Evolutionary conservation across 164 flowering plant genomes (phyloP).

Genomic region (Tetracentron sinense): DNA sequence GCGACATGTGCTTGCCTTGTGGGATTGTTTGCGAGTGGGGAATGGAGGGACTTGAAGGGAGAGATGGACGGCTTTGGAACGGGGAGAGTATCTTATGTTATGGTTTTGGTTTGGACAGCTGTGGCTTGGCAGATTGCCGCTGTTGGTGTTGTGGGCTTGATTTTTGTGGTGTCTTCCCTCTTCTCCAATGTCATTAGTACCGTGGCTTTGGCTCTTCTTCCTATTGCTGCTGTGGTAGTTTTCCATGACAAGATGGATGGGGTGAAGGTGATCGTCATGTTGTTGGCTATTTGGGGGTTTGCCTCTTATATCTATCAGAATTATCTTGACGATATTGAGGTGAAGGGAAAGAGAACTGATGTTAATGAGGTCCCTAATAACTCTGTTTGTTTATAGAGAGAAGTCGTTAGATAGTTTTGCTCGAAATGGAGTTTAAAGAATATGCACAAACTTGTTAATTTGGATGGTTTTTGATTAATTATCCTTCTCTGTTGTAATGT

Average conservation of each 20-base stretch:
- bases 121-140: constrained; percentile 30
- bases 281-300: constrained; percentile 38
- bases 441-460: no score
- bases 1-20: constrained; percentile 26
- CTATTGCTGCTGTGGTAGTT: constrained; percentile 32
- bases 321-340: constrained; percentile 26
- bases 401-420: no score
- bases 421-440: no score
- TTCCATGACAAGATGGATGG: constrained; percentile 36
- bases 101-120: constrained; percentile 31
- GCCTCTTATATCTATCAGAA: constrained; percentile 31
- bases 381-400: not conserved
- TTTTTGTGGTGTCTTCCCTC: constrained; percentile 34
- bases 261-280: constrained; percentile 32
- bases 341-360: constrained; percentile 6
- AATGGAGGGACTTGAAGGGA: constrained; percentile 28
- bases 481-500: no score
- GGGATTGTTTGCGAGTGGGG: constrained; percentile 42
- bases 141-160: constrained; percentile 27
- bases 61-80: constrained; percentile 27
- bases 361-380: not conserved
- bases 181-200: constrained; percentile 38
- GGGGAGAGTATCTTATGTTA: constrained; percentile 28
- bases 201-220: constrained; percentile 26
- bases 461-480: no score